These are phyloP conservation scores for Jamesozyma jinghongensis DNA, from an alignment of 805 yeast genomes.

Conservation along the genomic window DNA sequence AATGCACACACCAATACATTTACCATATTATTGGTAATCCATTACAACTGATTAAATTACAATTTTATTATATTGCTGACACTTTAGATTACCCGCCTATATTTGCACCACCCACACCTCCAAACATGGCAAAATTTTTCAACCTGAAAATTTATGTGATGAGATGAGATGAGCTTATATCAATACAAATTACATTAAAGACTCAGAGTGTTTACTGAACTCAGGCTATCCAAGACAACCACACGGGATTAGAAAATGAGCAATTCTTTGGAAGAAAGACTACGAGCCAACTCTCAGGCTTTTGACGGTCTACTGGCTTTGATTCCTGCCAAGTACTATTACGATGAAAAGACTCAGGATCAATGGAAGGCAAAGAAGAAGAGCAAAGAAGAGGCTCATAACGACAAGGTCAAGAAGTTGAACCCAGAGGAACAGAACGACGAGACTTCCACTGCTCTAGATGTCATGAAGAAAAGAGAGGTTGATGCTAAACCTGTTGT, in stretches of 20 bases:
- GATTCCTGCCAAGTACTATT: conserved; percentile 90
- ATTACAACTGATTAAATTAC: too few relatives aligned
- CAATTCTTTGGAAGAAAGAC: conserved; percentile 62
- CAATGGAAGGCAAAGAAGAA: conserved; percentile 88
- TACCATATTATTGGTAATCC: too few relatives aligned
- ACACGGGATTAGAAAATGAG: conserved; percentile 32
- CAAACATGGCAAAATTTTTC: background rate
- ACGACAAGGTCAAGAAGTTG: conserved; percentile 59
- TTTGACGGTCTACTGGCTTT: conserved; percentile 83
- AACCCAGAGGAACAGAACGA: conserved; percentile 54
- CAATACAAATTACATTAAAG: too few relatives aligned
- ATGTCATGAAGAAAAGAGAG: conserved; percentile 48
- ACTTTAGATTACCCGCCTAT: background rate
- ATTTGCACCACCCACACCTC: background rate
- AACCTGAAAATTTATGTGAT: conserved; percentile 6
- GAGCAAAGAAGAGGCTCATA: conserved; percentile 51
- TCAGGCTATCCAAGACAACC: background rate
- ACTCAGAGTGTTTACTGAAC: too few relatives aligned
- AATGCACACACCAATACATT: background rate
- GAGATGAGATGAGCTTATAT: conserved; percentile 8
- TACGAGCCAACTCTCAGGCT: conserved; percentile 68
- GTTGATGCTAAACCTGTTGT: conserved; percentile 41
- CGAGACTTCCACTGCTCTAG: conserved; percentile 47
- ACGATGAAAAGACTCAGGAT: conserved; percentile 78
- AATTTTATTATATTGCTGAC: background rate